Evolutionary conservation across 352 stramenopile genomes (phyloP), one percentile per base, ranked within the genome.

Genomic region (Phytophthora sansomeana): DNA sequence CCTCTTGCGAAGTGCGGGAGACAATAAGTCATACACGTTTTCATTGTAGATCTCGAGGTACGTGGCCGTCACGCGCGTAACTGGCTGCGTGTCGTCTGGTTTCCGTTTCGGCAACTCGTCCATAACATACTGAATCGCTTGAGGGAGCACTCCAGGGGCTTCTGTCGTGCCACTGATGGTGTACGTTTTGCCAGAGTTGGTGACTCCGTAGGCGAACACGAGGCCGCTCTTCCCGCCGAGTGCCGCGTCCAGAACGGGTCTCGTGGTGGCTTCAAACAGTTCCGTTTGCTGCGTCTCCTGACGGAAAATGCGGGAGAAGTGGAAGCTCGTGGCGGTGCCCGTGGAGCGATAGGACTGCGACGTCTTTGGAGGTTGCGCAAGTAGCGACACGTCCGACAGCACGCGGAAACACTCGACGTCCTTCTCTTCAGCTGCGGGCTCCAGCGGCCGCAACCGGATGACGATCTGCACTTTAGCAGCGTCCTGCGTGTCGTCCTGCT

Each of bases 1-100:
- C 11, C 86, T 80, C 63, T 87, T 92, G 16, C 77, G 66, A 38
- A 78, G 60, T 14, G 83, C 72, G 5, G 81, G 63, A 5, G 87
- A 78, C 38, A 99, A 74, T 29, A 99, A 73, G 74, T 99, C 97
- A 72, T 96, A 99, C 14, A 99, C 87, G 46, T 99, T 96, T 61
- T 99, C 97, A 67, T 99, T 99, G 85, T 99, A 99, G 58, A 99
- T 97, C 74, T 99, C 97, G 16, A 99, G 81, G 72, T 98, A 99
- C 50, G 93, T 98, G 50, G 98, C 91, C 46, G 83, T 90, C 55
- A 95, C 67, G 44, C 75, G 63, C 11, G 69, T 81, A 11, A 90
- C 68, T 1, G 74, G 66, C 39, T 69, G 53, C 13, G 63, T 71
- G 19, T 81, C 66, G 1, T 75, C 76, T 17, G 85, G 68, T 61